A percentile compares a stretch with the other conserved stretches of the same genome.
Conservation (phyloP, 306 rosid genomes). For the Prunus padus region DNA sequence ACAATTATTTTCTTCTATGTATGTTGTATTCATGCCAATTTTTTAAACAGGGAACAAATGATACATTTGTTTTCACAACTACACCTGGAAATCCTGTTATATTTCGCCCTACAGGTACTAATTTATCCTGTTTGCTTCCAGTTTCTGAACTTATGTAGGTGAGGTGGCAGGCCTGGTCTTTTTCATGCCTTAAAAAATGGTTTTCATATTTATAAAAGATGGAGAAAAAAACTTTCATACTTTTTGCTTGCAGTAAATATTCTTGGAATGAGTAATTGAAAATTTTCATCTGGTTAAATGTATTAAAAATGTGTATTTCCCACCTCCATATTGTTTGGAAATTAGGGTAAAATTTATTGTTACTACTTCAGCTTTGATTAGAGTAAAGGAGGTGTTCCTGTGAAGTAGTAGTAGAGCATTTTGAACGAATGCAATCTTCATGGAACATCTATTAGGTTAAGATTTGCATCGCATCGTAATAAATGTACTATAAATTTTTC, state of each 20-base stretch:
- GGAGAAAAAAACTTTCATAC: background rate
- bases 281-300: background rate
- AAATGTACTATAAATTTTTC: background rate
- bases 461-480: background rate
- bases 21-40: slow-evolving; percentile 27
- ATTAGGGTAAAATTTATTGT: background rate
- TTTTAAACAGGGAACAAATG: slow-evolving; percentile 75
- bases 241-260: slow-evolving; percentile 4
- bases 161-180: background rate
- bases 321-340: background rate
- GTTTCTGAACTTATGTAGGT: slow-evolving; percentile 1
- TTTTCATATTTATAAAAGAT: background rate
- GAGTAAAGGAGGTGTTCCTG: background rate
- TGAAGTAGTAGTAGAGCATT: background rate
- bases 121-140: slow-evolving; percentile 3
- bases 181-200: background rate
- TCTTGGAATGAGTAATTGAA: background rate
- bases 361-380: background rate
- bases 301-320: background rate
- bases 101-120: slow-evolving; percentile 85
- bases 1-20: slow-evolving; percentile 11
- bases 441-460: background rate
- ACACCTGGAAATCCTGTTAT: slow-evolving; percentile 61
- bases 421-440: background rate
- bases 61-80: slow-evolving; percentile 78